Base-by-base conservation (phyloP, 2,329 filamentous ascomycete genomes). In the Fusarium penzigii region DNA sequence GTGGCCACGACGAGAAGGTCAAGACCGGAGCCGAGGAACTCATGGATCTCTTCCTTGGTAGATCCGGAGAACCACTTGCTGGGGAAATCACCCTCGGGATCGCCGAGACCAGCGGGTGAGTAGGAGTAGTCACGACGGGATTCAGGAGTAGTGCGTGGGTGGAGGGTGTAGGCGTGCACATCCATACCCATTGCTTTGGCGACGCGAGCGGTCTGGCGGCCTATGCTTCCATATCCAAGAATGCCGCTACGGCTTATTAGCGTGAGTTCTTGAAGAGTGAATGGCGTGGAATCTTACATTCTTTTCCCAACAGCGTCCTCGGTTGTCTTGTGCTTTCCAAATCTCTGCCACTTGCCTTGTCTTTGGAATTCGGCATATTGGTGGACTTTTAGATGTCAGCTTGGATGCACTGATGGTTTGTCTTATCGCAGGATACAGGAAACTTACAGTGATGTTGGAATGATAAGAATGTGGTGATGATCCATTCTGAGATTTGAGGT, bases 141-240 rank as follows among this genome's bases (percentile, higher is more conserved):
- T 49, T 85, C 85, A 0, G 84, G 80, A 0, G 88, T 90, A 9
- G 75, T 68, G n/a, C 87, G 85, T 1, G 87, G 81, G 25, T 82
- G 83, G 0, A 88, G 84, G 0, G 89, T 93, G 73, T 88, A 92
- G 1, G 89, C 89, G 65, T 91, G 77, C 1, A 93, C 82, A 29
- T 84, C 77, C 80, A 90, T 86, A 16, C 89, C 89, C 62, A 90
- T 70, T 2, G 86, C 85, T 13, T 76, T 77, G 11, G 81, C 81
- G 3, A 90, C 78, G 9, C 78, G 76, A 3, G 79, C 81, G 5
- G 72, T 73, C 52, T 83, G 80, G 1, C 80, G 73, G 9, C 80
- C 80, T 48, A 83, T 82, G 48, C 71, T 73, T 13, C 80, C 80
- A 55, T 83, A 83, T 8, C 80, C 80, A 3, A 83, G 69, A 20